Evolutionary conservation across 1,284 basidiomycete species (phyloP).

Genomic region (Pseudozyma tsukubaensis): DNA sequence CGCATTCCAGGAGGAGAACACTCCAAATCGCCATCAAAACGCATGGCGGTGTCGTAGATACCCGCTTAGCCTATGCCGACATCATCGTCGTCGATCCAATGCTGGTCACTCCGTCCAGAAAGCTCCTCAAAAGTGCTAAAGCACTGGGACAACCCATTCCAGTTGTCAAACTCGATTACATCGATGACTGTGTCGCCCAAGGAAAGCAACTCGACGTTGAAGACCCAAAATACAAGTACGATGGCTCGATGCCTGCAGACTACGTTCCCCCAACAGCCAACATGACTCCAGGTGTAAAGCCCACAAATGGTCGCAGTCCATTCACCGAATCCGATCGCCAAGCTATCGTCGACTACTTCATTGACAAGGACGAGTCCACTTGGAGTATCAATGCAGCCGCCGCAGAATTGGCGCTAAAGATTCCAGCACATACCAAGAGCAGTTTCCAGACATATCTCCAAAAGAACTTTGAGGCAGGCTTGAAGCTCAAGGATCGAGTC

Average conservation of each 20-base stretch:
- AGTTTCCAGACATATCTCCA: conserved; percentile 55
- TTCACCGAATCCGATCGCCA: conserved; percentile 36
- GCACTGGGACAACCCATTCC: conserved; percentile 41
- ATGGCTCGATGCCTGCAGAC: neutral
- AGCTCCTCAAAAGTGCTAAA: conserved; percentile 17
- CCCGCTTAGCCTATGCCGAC: conserved; percentile 33
- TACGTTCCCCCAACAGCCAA: conserved; percentile 9
- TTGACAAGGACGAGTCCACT: conserved; percentile 17
- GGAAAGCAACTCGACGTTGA: conserved; percentile 18
- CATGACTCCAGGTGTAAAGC: conserved; percentile 3
- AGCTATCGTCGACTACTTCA: conserved; percentile 42
- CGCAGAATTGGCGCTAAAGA: conserved; percentile 25
- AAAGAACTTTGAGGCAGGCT: conserved; percentile 40
- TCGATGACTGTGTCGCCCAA: conserved; percentile 22
- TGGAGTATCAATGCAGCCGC: conserved; percentile 55
- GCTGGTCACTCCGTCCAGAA: conserved; percentile 2
- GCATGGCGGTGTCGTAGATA: conserved; percentile 37
- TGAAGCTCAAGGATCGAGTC: conserved; percentile 34
- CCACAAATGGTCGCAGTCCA: conserved; percentile 32
- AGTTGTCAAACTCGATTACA: conserved; percentile 33
- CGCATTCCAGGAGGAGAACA: conserved; percentile 1
- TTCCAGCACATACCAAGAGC: conserved; percentile 39
- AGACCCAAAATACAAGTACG: conserved; percentile 36
- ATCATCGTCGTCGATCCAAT: conserved; percentile 33
- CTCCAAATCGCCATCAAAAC: conserved; percentile 25